Base-by-base conservation (phyloP, 805 yeast genomes). In the Starmerella floricola region DNA sequence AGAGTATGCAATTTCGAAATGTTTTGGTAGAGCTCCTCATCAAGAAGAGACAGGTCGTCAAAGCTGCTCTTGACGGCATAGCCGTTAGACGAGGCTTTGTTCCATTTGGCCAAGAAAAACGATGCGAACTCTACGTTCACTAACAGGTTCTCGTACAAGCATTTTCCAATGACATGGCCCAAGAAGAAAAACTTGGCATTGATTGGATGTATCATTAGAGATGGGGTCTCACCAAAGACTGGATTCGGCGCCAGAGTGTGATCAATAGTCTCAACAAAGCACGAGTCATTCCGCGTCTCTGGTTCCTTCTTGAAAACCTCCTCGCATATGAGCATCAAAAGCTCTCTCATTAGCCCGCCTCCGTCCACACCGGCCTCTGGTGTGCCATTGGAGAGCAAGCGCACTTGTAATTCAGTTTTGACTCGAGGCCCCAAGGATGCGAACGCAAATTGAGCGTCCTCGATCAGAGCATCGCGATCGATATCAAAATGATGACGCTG, bases 321-420 rank as follows among this genome's bases (percentile, higher is more conserved):
- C 3, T 63, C 65, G 2, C 79, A 73, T 0, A 85, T 76, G 38
- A 79, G 67, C 2, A 88, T 85, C 42, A 88, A 62, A 48, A 91
- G 76, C 55, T 88, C 98, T 58, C 88, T 87, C 0, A 96, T 87
- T 19, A 88, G 66, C 1, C 98, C 98, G 11, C 97, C 98, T 6
- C 98, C 98, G 59, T 88, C 98, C 33, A 88, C 79, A 1, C 98
- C 98, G 0, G 78, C 85, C 57, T 88, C 97, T 28, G 66, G 72
- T 13, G 63, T 65, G 2, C 87, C 94, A 61, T 79, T 72, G 53
- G 83, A 81, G 29, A 65, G 64, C 55, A 91, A 86, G 13, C 69
- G 69, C 2, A 91, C 85, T 1, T 72, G 64, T 8, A 87, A 59
- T 28, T 66, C 67, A 8, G 68, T 56, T 53, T 81, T 85, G 57